These are phyloP conservation scores for Carex pumila DNA, from an alignment of 176 grass and related monocot genomes.

Conservation along the genomic window DNA sequence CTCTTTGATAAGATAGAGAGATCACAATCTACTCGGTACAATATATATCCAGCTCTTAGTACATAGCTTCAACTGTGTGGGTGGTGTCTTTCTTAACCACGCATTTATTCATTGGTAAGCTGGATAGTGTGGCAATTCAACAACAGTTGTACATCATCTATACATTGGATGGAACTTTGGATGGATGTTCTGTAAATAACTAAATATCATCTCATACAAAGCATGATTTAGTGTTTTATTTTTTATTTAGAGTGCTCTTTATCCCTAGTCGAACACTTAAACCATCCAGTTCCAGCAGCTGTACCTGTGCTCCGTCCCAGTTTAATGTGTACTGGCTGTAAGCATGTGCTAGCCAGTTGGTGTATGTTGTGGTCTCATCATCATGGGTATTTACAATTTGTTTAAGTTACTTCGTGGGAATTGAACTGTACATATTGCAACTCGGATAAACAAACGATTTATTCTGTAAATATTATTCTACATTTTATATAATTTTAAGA, in stretches of 20 bases:
- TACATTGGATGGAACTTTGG: conserved; percentile 4
- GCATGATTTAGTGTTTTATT: neutral
- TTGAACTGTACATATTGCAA: conserved; percentile 8
- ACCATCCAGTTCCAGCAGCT: neutral
- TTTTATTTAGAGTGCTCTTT: neutral
- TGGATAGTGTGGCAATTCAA: conserved; percentile 4
- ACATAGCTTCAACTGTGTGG: conserved; percentile 2
- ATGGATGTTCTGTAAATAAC: conserved; percentile 13
- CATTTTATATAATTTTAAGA: neutral
- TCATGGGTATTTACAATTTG: neutral
- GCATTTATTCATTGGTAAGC: conserved; percentile 1
- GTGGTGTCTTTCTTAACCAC: neutral
- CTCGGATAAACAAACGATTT: neutral
- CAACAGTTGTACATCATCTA: conserved; percentile 9
- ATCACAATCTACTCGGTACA: conserved; percentile 11
- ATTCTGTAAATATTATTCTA: conserved; percentile 3
- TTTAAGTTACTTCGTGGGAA: neutral
- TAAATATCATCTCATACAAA: conserved; percentile 11
- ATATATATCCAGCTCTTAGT: conserved; percentile 18
- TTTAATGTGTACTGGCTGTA: neutral
- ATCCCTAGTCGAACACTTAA: neutral
- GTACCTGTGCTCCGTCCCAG: neutral
- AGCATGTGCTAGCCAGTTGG: neutral
- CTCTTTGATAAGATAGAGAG: conserved; percentile 45
- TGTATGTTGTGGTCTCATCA: neutral